phyloP scores from a whole-genome alignment of 352 stramenopile genomes.

The Globisporangium iwayamae region DNA sequence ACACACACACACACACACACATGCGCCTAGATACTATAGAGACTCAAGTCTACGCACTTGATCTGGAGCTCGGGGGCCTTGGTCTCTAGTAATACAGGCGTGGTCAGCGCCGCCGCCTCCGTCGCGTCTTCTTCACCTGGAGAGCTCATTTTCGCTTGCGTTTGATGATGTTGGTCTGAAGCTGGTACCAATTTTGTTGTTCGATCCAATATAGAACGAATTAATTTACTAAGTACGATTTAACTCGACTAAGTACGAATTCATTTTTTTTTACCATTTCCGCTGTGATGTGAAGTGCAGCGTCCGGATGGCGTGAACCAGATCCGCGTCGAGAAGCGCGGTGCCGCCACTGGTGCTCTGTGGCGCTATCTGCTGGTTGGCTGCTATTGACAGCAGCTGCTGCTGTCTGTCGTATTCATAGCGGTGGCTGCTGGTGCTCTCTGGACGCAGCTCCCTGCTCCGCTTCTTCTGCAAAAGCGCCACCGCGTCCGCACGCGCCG shows the following conservation, averaged over 20 bases:
- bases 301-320: constrained; percentile 30
- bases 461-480: not conserved
- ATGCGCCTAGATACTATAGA: not conserved
- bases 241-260: not conserved
- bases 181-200: constrained; percentile 7
- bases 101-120: constrained; percentile 10
- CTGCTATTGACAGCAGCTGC: not conserved
- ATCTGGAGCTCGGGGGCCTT: constrained; percentile 43
- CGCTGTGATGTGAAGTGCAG: constrained; percentile 23
- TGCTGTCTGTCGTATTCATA: not conserved
- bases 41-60: constrained; percentile 37
- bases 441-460: not conserved
- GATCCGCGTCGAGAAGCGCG: constrained; percentile 23
- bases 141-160: constrained; percentile 1
- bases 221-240: not conserved
- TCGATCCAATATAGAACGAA: constrained; percentile 5
- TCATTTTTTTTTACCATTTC: constrained; percentile 3
- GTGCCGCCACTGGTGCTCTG: not conserved
- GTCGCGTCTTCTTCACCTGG: constrained; percentile 1
- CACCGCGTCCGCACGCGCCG: not conserved
- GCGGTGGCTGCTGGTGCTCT: not conserved
- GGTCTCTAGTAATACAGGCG: constrained; percentile 6
- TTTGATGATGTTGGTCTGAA: not conserved
- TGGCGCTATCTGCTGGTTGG: not conserved
- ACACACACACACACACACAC: not conserved